These are phyloP conservation scores for Pseudogymnoascus sp. DNA, from an alignment of 2,329 filamentous ascomycete genomes.

Conservation along the genomic window DNA sequence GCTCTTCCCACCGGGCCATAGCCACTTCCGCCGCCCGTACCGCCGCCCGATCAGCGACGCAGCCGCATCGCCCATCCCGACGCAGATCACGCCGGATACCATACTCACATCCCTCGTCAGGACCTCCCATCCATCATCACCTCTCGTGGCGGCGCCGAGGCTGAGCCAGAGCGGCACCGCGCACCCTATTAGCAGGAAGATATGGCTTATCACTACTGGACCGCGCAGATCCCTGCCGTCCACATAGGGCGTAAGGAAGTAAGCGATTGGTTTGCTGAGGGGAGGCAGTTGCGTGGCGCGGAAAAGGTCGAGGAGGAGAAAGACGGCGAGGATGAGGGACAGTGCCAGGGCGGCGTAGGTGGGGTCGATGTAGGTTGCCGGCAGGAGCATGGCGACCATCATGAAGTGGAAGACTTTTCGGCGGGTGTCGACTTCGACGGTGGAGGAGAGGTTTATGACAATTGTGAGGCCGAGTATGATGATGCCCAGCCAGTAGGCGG, in stretches of 20 bases:
- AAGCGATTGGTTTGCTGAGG: constrained; percentile 73
- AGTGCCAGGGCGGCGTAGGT: constrained; percentile 73
- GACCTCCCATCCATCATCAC: constrained; percentile 66
- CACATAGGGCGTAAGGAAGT: constrained; percentile 86
- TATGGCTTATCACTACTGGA: constrained; percentile 90
- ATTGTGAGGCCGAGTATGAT: constrained; percentile 63
- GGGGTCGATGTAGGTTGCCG: constrained; percentile 79
- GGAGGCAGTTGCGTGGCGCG: constrained; percentile 87
- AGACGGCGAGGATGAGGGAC: constrained; percentile 70
- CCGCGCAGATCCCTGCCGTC: constrained; percentile 89
- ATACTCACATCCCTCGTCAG: constrained; percentile 70
- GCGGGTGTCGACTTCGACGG: constrained; percentile 88
- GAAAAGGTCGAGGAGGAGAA: constrained; percentile 80
- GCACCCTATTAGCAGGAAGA: constrained; percentile 90
- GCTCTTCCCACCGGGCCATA: constrained; percentile 94
- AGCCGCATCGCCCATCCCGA: constrained; percentile 89
- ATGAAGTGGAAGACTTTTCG: constrained; percentile 97
- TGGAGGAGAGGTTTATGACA: constrained; percentile 63
- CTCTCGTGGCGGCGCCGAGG: constrained; percentile 59
- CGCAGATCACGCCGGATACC: constrained; percentile 86
- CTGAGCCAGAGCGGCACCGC: constrained; percentile 90
- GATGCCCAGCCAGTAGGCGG: constrained; percentile 63
- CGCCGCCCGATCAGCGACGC: constrained; percentile 83
- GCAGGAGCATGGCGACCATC: constrained; percentile 94
- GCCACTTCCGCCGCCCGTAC: constrained; percentile 82